Base-by-base conservation (phyloP, 2,329 filamentous ascomycete species). In the Lecanicillium sp. region DNA sequence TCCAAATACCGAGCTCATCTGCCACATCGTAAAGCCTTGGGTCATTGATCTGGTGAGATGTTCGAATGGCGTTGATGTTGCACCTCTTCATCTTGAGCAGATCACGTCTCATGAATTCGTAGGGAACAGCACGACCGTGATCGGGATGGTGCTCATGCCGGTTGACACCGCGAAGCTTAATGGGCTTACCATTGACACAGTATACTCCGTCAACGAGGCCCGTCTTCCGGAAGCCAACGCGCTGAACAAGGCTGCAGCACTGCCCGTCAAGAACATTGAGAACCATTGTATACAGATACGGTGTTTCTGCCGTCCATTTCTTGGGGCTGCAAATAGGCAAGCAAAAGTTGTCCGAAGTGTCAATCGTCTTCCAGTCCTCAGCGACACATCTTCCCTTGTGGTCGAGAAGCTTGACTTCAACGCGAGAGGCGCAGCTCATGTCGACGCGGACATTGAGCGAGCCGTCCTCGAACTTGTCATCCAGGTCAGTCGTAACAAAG, bases 251-350 rank as follows among this genome's bases (percentile, higher is more conserved):
- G 15, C 57, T 65, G 46, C 60, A 48, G 9, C 38, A 44, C 4
- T 35, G 36, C 3, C 42, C 42, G 29, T 52, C 49, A 12, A 55
- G 49, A 27, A 64, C 57, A 12, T 57, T 62, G 12, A 66, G 51
- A 10, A 61, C 51, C 1, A 76, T 47, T 1, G 66, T 68, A 28
- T 85, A 84, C 0, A 85, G 56, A 39, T 76, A 66, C 0, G 81
- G 81, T 0, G 73, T 75, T 55, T 86, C 81, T 0, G 81, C 81
- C 1, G 79, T 82, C 81, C 81, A 86, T 39, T 81, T 79, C 15
- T 65, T 44, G 19, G 79, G 77, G 13, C 70, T 59, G 8, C 59
- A 44, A 7, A 82, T 60, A 2, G 40, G 59, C 33, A 74, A 48
- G 7, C 54, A 51, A 27, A 56, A 57, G 6, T 58, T 74, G 56